These are phyloP conservation scores for Barbatosphaeria neglecta DNA, from an alignment of 495 filamentous ascomycete species.

Conservation along the genomic window DNA sequence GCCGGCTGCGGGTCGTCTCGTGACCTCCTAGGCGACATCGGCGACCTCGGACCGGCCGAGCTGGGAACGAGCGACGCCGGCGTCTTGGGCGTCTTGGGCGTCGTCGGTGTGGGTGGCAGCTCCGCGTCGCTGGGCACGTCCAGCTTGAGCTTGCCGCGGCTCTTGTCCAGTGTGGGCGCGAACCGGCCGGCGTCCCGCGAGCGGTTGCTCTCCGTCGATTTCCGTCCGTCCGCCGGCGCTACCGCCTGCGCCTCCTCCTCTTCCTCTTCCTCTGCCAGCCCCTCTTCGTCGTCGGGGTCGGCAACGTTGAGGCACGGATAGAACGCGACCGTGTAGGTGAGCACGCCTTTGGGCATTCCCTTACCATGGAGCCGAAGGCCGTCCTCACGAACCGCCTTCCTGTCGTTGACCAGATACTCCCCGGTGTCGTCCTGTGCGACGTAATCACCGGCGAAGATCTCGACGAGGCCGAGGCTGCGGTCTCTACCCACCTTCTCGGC, in stretches of 20 bases:
- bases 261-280: conserved; percentile 39
- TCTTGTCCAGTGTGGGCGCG: conserved; percentile 18
- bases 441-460: conserved; percentile 68
- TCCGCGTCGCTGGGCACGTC: conserved; percentile 3
- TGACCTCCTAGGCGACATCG: conserved; percentile 35
- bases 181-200: conserved; percentile 27
- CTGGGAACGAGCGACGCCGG: conserved; percentile 9
- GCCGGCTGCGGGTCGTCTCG: conserved; percentile 50
- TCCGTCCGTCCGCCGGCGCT: conserved; percentile 14
- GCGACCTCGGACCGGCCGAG: conserved; percentile 16
- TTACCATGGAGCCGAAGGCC: conserved; percentile 55
- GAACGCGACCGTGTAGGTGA: conserved; percentile 81
- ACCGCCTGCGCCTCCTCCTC: conserved; percentile 41
- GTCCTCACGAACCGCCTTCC: conserved; percentile 49
- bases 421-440: conserved; percentile 66
- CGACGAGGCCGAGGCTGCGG: conserved; percentile 66
- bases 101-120: conserved; percentile 11
- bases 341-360: conserved; percentile 59
- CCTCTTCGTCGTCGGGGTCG: conserved; percentile 86
- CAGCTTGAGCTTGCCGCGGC: conserved; percentile 9
- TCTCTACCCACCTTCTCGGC: conserved; percentile 81
- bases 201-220: conserved; percentile 24
- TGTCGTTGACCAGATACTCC: conserved; percentile 69
- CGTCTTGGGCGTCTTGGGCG: conserved; percentile 20
- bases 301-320: conserved; percentile 78